Percentiles rank a stretch among this genome's conserved stretches.
phyloP scores from a whole-genome alignment of 768 basidiomycete genomes.

The Dendrothele bispora region DNA sequence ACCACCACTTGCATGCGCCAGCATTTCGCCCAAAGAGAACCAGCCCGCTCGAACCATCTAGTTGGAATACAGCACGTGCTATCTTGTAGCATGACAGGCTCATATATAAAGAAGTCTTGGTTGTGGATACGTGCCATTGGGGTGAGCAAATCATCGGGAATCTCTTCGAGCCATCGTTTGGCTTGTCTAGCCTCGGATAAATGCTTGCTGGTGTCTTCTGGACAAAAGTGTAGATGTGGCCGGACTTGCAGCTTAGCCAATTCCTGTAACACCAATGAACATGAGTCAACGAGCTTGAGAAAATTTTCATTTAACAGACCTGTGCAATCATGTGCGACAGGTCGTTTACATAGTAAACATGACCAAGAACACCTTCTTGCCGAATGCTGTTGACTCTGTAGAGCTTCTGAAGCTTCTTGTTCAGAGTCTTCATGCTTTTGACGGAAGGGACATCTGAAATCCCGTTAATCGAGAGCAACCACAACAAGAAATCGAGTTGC shows the following conservation, averaged over 20 bases:
- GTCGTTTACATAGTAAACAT: slow-evolving; percentile 15
- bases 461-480: slow-evolving; percentile 21
- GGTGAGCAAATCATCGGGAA: slow-evolving; percentile 16
- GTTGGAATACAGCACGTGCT: slow-evolving; percentile 16
- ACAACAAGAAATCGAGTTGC: slow-evolving; percentile 27
- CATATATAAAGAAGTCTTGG: slow-evolving; percentile 26
- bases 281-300: too few species aligned
- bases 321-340: slow-evolving; percentile 27
- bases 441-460: slow-evolving; percentile 21
- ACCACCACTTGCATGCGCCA: slow-evolving; percentile 15
- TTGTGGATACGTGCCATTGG: slow-evolving; percentile 24
- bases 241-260: slow-evolving; percentile 35
- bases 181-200: slow-evolving; percentile 24
- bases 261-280: slow-evolving; percentile 23
- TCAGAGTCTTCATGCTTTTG: slow-evolving; percentile 5
- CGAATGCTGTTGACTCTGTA: slow-evolving; percentile 13
- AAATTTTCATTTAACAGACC: slow-evolving; percentile 11
- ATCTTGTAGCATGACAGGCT: slow-evolving; percentile 22
- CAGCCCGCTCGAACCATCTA: slow-evolving; percentile 20
- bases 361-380: slow-evolving; percentile 16
- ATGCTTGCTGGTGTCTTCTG: slow-evolving; percentile 27
- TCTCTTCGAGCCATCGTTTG: slow-evolving; percentile 24
- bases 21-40: slow-evolving; percentile 16
- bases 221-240: slow-evolving; percentile 27
- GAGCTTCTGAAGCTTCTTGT: slow-evolving; percentile 9